A percentile compares a stretch with the other conserved stretches of the same genome.
Conservation (phyloP, 2,329 filamentous ascomycete species). For the Trichoderma endophyticum region DNA sequence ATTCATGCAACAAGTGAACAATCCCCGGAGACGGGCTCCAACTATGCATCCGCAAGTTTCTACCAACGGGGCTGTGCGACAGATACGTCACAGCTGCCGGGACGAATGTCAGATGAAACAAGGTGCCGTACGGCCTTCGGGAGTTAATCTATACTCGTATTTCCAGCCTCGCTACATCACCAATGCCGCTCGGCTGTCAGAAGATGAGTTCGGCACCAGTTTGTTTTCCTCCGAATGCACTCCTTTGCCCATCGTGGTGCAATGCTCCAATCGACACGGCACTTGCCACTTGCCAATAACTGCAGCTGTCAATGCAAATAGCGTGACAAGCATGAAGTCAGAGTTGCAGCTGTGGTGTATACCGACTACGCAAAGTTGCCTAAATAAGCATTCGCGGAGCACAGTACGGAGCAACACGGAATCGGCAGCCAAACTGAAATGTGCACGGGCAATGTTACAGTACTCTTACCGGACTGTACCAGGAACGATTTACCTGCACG, state of each 20-base stretch:
- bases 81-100: neutral
- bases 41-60: neutral
- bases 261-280: neutral
- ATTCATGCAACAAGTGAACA: neutral
- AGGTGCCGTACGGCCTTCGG: neutral
- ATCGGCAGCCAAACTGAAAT: neutral
- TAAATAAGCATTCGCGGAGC: neutral
- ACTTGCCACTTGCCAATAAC: neutral
- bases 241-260: neutral
- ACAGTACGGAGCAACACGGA: neutral
- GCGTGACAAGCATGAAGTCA: neutral
- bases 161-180: neutral
- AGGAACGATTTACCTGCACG: neutral
- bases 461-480: neutral
- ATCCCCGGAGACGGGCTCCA: neutral
- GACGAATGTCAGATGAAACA: neutral
- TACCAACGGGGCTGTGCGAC: neutral
- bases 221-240: neutral
- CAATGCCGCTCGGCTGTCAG: neutral
- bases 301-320: neutral
- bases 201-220: neutral
- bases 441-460: neutral
- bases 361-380: conserved; percentile 1
- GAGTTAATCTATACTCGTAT: neutral
- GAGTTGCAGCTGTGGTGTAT: neutral